Base-by-base conservation (phyloP, 495 filamentous ascomycete species). In the Usnea hakonensis region DNA sequence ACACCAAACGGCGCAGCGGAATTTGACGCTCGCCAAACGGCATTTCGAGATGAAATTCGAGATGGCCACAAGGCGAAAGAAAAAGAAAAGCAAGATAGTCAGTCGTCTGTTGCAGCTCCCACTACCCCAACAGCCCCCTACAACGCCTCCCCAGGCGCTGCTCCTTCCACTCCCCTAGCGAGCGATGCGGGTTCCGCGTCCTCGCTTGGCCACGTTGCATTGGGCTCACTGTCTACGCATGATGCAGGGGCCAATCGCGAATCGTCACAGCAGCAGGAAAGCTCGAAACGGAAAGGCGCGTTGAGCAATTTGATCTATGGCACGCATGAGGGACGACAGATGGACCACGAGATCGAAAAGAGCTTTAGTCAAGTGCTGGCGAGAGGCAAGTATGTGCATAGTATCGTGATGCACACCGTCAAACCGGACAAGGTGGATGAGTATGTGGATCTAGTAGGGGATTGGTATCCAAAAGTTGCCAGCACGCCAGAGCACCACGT, bases 341-440 rank as follows among this genome's bases (percentile, higher is more conserved):
- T 96, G 75, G 95, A 98, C 64, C 84, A 87, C 57, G 92, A 96
- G 76, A 92, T 98, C 69, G 91, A 97, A 79, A 85, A 90, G 54
- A 92, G 88, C 68, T 98, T 97, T 77, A 90, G 86, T 35, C 90
- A 96, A 74, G 90, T 97, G 35, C 79, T 98, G 36, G 95, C 95
- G 14, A 84, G 94, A 65, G 94, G 94, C 59, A 98, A 98, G 77
- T 98, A 98, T 72, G 93, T 98, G 60, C 94, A 98, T 71, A 92
- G 90, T 56, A 96, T 98, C 72, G 93, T 96, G 38, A 90, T 97
- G 74, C 95, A 98, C 77, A 85, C 94, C 53, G 95, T 97, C 61
- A 91, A 93, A 77, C 91, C 94, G 65, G 91, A 96, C 68, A 90
- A 88, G 75, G 91, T 97, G 26, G 91, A 95, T 62, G 94, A 97